Percentiles rank a stretch among this genome's conserved stretches.
These are phyloP conservation scores for Coriolopsis trogii DNA, from an alignment of 1,284 basidiomycete genomes.

Conservation along the genomic window DNA sequence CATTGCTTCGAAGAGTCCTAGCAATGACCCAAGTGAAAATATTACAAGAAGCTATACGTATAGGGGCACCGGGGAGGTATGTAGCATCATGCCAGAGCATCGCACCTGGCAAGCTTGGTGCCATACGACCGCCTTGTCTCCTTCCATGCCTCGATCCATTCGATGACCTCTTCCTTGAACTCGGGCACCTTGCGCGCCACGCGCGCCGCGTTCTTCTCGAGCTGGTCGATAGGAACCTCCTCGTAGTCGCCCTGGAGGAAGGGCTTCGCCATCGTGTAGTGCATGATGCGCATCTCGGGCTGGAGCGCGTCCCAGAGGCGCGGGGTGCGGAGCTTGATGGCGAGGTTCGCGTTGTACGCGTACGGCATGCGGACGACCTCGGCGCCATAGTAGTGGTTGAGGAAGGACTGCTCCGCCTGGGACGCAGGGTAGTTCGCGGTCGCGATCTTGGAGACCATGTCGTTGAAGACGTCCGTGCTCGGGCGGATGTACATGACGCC, in stretches of 20 bases:
- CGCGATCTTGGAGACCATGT: constrained; percentile 41
- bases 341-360: constrained; percentile 49
- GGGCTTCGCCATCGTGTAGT: constrained; percentile 47
- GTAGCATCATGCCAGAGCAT: constrained; percentile 2
- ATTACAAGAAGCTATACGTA: too few species aligned
- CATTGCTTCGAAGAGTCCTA: not conserved
- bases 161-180: constrained; percentile 34
- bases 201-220: constrained; percentile 25
- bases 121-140: constrained; percentile 29
- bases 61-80: not conserved
- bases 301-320: constrained; percentile 40
- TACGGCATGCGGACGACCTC: constrained; percentile 43
- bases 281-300: constrained; percentile 41
- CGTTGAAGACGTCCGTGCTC: constrained; percentile 34
- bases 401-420: constrained; percentile 48
- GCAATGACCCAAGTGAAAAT: not conserved
- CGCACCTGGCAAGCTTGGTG: constrained; percentile 22
- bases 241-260: constrained; percentile 36
- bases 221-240: constrained; percentile 28
- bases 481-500: constrained; percentile 45
- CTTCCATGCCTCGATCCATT: constrained; percentile 38
- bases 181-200: constrained; percentile 25
- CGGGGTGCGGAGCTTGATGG: constrained; percentile 41
- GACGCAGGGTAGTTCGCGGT: constrained; percentile 37
- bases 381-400: constrained; percentile 46